Evolutionary conservation across 805 yeast genomes (phyloP).

Genomic region (Dipodascus geniculatus): DNA sequence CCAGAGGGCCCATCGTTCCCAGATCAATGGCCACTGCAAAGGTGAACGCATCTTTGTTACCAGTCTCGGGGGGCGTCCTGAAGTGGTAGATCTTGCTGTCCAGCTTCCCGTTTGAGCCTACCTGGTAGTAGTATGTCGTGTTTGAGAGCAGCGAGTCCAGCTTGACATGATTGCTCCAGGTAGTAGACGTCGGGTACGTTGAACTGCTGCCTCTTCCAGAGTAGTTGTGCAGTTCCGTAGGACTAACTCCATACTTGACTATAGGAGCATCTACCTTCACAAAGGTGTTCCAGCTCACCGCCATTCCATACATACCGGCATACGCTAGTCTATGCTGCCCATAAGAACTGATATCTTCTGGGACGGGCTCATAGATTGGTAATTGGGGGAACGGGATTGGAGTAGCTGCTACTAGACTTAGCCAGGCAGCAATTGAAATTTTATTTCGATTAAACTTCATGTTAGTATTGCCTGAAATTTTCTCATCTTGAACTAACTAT

Average conservation of each 20-base stretch:
- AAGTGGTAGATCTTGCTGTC: slow-evolving; percentile 9
- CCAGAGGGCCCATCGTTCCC: slow-evolving; percentile 13
- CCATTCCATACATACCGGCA: slow-evolving; percentile 17
- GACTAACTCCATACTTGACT: slow-evolving; percentile 17
- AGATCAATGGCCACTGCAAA: slow-evolving; percentile 13
- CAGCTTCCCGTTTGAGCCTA: slow-evolving; percentile 9
- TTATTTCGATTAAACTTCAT: background rate
- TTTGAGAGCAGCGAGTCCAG: slow-evolving; percentile 17
- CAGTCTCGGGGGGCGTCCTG: slow-evolving; percentile 11
- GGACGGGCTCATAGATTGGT: background rate
- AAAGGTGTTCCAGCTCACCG: slow-evolving; percentile 21
- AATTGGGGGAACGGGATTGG: background rate
- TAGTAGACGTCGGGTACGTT: slow-evolving; percentile 17
- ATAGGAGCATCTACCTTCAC: slow-evolving; percentile 13
- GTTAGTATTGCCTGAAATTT: too few relatives aligned
- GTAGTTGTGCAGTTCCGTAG: slow-evolving; percentile 5
- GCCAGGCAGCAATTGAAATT: slow-evolving; percentile 22
- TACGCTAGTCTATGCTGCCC: slow-evolving; percentile 19
- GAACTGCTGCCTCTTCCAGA: slow-evolving; percentile 11
- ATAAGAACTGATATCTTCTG: too few relatives aligned
- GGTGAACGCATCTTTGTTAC: slow-evolving; percentile 6
- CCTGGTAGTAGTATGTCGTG: slow-evolving; percentile 22
- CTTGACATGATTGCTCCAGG: slow-evolving; percentile 20
- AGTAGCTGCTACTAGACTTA: background rate
- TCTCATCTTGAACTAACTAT: background rate